These are phyloP conservation scores for Phaeoacremonium minimum DNA, from an alignment of 2,329 filamentous ascomycete species.

Conservation along the genomic window DNA sequence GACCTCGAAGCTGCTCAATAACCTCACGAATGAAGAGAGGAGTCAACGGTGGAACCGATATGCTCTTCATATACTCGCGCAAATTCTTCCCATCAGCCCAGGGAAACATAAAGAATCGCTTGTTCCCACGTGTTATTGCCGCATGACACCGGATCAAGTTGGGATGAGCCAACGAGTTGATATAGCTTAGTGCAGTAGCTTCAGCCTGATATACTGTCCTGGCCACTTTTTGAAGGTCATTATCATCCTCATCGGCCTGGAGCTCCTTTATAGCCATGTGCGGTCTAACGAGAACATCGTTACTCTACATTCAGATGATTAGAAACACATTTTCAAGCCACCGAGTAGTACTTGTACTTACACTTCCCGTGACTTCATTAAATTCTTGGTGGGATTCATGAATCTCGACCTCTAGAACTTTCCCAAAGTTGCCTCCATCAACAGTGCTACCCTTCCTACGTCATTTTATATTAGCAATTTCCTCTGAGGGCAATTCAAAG, in stretches of 20 bases:
- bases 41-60: too few species aligned
- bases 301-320: background rate
- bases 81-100: slow-evolving; percentile 8
- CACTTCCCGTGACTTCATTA: background rate
- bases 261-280: slow-evolving; percentile 1
- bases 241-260: background rate
- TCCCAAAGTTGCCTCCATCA: background rate
- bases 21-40: too few species aligned
- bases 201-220: background rate
- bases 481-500: background rate
- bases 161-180: background rate
- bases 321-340: background rate
- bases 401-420: slow-evolving; percentile 1
- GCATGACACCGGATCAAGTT: slow-evolving; percentile 3
- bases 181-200: background rate
- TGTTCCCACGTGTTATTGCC: background rate
- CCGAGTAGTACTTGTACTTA: background rate
- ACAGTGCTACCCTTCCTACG: background rate
- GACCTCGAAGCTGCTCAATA: too few species aligned
- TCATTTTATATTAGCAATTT: too few species aligned
- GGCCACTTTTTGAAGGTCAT: background rate
- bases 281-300: background rate
- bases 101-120: slow-evolving; percentile 7
- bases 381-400: slow-evolving; percentile 3
- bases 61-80: slow-evolving; percentile 4